Evolutionary conservation across 257 asterid species (phyloP), one percentile per base, ranked within the genome.

Genomic region (Solanum commersonii): DNA sequence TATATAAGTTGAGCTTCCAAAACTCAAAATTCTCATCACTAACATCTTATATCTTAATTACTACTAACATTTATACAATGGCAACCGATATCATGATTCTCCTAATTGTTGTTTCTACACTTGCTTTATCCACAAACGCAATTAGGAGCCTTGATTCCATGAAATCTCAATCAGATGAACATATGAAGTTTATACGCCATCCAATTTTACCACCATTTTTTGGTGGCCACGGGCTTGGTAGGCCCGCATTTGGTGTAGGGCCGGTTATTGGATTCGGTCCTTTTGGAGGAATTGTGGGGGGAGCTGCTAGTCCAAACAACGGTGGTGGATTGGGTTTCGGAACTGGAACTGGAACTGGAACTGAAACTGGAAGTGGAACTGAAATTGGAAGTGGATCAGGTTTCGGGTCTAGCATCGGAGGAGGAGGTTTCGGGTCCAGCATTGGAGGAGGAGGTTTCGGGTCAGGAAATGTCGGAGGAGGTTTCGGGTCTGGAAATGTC

Each of bases 131-230:
- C 12, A 79, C 87, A 8, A 23, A 87, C 2, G 52, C 79, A 86
- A 63, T 63, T 10, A 89, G 85, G 34, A 86, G 81, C 74, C 60
- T 33, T 34, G 23, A 72, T 18, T 37, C 46, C 78, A 11, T 46
- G 70, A 46, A 81, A 46, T 14, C 84, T 9, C 73, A 60, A n/a
- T 63, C 71, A 31, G 34, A 70, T 13, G 76, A 68, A 46, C 90
- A 87, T 15, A 82, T 82, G 88, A 60, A 85, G 18, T 85, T 90
- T 87, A 85, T 90, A 73, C 92, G 81, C n/a, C 93, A 31, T 34
- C 88, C 86, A 65, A 2, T 2, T 52, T 71, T 90, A 8, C 90
- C 88, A 12, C 91, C 91, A 70, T 88, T 49, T 7, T 91, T 82
- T 22, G 49, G 85, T 15, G 42, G 70, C 6, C 85, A 29, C 20